Base-by-base conservation (phyloP, 805 yeast genomes). In the Cyberlindnera suaveolens region DNA sequence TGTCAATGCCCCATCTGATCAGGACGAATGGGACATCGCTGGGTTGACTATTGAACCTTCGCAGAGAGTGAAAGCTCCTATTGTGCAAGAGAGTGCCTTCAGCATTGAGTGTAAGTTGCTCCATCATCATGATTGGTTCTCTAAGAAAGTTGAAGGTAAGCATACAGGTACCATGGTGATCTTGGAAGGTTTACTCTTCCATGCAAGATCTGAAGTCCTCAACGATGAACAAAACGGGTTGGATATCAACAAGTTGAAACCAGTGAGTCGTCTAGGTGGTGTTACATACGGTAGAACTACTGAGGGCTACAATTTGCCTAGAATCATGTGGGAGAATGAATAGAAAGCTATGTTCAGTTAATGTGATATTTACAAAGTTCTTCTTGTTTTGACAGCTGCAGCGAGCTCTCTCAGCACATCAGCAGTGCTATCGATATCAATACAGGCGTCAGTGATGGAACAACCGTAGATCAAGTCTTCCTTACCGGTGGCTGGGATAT, bases 391-490 rank as follows among this genome's bases (percentile, higher is more conserved):
- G 27, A 91, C 93, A 46, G 96, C 95, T 30, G 75, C 75, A 20
- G 97, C 82, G 56, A 91, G 77, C 40, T 71, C 69, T 40, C 72
- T 74, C 54, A 91, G 72, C 43, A 88, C 91, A 20, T 64, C 67
- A 39, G 74, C 91, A 15, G 99, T 91, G 39, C 79, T 71, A 42
- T 85, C 93, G 88, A 96, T 87, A 47, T 87, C 77, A 47, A 91
- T 89, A 74, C 99, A 91, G 29, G 96, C 96, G 66, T 91, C 99
- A n/a, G 99, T 91, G 57, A 91, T 89, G 27, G 96, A 85, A 50
- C 89, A 86, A 49, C 99, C 99, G 68, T 91, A 91, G 59, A 84
- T 78, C 66, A 91, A 77, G 18, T 72, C 77, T 42, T 72, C 73
- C 60, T 83, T 82, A 42, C 96, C 96, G 41, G 81, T 83, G 45